Evolutionary conservation across 768 basidiomycete genomes (phyloP), one percentile per base, ranked within the genome.

Genomic region (Agrocybe pediades): DNA sequence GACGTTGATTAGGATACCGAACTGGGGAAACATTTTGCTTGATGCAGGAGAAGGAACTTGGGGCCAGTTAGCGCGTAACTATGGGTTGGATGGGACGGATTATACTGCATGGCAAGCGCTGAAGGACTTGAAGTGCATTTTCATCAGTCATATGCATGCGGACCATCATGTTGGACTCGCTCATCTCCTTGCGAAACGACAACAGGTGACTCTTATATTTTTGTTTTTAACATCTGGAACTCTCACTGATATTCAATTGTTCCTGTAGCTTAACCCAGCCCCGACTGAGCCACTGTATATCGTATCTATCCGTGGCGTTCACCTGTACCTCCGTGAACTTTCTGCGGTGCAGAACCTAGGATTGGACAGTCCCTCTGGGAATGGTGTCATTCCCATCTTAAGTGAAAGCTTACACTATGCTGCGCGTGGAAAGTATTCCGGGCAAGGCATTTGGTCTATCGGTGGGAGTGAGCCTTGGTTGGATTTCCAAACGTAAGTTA

Each of bases 1-100:
- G 0, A 94, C 89, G 0, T 77, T 95, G 4, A 71, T 98, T 6
- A 78, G 79, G 44, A 85, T 95, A 29, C 94, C 95, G 0, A 70
- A 73, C 0, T 76, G 77, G 50, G 91, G 92, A 0, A 85, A 81
- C 55, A 71, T 97, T 27, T 71, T 98, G n/a, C 78, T 98, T 2
- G 96, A 98, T 58, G 81, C 81, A 0, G 96, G 96, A 0, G 96
- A 98, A 71, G 95, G 94, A 0, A 94, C 95, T 0, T 89, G 88
- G 79, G 95, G 95, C 1, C 96, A 98, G 64, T 78, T 98, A 3
- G 77, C 78, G 2, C 80, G 96, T 3, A 81, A 86, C 44, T 95
- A 87, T 63, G 94, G 94, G 1, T 63, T 73, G 16, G 75, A 79
- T 3, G 55, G 62, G 1, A 62, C 63, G 3, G 53, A 68, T 0